Base-by-base conservation (phyloP, 2,329 filamentous ascomycete species). In the Alternaria conjuncta region DNA sequence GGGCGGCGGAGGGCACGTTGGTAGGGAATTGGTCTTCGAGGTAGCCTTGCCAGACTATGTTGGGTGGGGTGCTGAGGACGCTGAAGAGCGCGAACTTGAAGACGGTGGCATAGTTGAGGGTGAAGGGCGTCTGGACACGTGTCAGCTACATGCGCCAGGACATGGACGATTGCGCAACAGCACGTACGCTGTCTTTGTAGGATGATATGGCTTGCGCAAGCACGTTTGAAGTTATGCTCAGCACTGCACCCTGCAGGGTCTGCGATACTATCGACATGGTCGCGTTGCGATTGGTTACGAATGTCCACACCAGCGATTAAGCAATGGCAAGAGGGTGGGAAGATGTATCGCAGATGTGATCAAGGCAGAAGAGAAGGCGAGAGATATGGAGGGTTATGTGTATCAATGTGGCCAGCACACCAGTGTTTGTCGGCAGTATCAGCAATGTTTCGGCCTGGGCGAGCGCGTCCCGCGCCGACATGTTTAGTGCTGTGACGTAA, bases 1-100 rank as follows among this genome's bases (percentile, higher is more conserved):
- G 60, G 13, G 71, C 64, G 21, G 67, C 57, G 6, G 71, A 75
- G 6, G 82, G 71, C 11, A 83, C 53, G 80, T 78, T 46, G 1
- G 90, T 90, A 0, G 94, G 94, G 75, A 93, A 96, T 4, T 84
- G 81, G 6, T 86, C 82, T 80, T 97, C 94, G 56, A 97, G 85
- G 75, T 87, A 92, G 44, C 88, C 86, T 84, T 97, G 94, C 94
- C 93, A 97, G 72, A 92, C 77, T 75, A 93, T 92, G 81, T 97
- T 97, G 47, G 92, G 92, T 3, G 94, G 93, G 44, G 90, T 91
- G 79, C 86, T 90, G 63, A 97, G 76, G 32, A 92, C 75, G 68
- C 90, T 87, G 83, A 90, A 97, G 57, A 93, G 75, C 55, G 92
- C 82, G 80, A 96, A 97, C 76, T 94, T 92, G 70, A 94, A 82